Conservation (phyloP, 768 basidiomycete genomes). For the Daedaleopsis nitida region DNA sequence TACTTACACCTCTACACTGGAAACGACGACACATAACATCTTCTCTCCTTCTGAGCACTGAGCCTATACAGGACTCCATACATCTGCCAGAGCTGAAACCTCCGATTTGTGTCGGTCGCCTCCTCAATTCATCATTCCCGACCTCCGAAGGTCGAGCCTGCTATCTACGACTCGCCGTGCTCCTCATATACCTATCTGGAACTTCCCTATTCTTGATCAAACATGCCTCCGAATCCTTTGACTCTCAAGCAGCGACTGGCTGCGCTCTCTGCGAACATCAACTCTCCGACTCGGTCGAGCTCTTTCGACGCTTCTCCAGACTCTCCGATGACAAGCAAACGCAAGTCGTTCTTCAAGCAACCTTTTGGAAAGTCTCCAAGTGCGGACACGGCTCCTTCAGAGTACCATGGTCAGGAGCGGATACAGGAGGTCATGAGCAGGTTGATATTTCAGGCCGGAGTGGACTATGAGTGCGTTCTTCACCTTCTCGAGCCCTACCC, state of each 20-base stretch:
- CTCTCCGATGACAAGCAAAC: slow-evolving; percentile 32
- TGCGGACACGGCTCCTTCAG: slow-evolving; percentile 26
- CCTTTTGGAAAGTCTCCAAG: slow-evolving; percentile 50
- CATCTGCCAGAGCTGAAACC: neutral
- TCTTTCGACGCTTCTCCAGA: slow-evolving; percentile 28
- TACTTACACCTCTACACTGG: no score
- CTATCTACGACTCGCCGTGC: neutral
- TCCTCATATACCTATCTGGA: neutral
- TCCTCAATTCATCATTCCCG: neutral
- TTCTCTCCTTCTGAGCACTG: no score
- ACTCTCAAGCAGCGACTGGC: slow-evolving; percentile 70
- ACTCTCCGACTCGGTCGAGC: slow-evolving; percentile 26
- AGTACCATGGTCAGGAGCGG: slow-evolving; percentile 37
- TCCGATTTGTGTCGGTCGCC: neutral
- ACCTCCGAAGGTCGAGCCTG: neutral
- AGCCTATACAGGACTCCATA: neutral
- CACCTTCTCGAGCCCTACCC: slow-evolving; percentile 2
- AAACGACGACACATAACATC: neutral
- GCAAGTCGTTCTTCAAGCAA: slow-evolving; percentile 44
- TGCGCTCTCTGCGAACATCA: slow-evolving; percentile 55
- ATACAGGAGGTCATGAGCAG: slow-evolving; percentile 67
- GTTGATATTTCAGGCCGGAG: slow-evolving; percentile 87
- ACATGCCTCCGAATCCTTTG: slow-evolving; percentile 29
- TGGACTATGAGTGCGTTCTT: slow-evolving; percentile 79
- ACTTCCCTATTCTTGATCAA: neutral